Evolutionary conservation across 257 asterid species (phyloP).

Genomic region (Pogostemon cablin): DNA sequence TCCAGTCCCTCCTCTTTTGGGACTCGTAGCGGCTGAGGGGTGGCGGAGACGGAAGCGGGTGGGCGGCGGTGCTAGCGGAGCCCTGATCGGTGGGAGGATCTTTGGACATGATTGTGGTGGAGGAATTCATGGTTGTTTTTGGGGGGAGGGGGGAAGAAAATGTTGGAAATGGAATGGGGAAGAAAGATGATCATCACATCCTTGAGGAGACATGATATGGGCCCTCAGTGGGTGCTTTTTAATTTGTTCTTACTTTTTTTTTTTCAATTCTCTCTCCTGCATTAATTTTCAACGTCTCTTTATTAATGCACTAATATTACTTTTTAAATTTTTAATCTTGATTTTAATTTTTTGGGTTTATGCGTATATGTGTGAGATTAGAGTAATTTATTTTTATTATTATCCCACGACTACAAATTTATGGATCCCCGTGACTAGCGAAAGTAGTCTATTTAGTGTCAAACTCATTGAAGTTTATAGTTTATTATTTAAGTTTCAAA

Average conservation of each 20-base stretch:
- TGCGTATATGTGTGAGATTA: not conserved
- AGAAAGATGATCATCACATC: slow-evolving; percentile 51
- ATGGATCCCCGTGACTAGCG: slow-evolving; percentile 46
- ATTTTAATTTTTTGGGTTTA: slow-evolving; percentile 29
- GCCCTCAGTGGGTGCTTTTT: slow-evolving; percentile 62
- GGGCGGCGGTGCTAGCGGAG: slow-evolving; percentile 32
- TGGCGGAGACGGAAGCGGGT: slow-evolving; percentile 36
- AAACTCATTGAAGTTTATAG: too few relatives aligned
- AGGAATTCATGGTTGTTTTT: slow-evolving; percentile 47
- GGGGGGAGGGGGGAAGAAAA: slow-evolving; percentile 40
- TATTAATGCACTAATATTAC: slow-evolving; percentile 38
- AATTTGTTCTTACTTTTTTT: slow-evolving; percentile 51
- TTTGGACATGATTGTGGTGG: slow-evolving; percentile 39
- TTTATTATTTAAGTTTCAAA: too few relatives aligned
- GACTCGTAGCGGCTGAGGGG: slow-evolving; percentile 81
- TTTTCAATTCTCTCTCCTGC: slow-evolving; percentile 36
- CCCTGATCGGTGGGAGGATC: slow-evolving; percentile 37
- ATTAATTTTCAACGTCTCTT: slow-evolving; percentile 49
- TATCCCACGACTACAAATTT: slow-evolving; percentile 22
- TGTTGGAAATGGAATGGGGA: slow-evolving; percentile 42
- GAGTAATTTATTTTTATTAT: slow-evolving; percentile 19
- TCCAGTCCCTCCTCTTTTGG: slow-evolving; percentile 89
- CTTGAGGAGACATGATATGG: slow-evolving; percentile 70
- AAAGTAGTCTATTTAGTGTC: too few relatives aligned
- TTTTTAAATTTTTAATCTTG: slow-evolving; percentile 21